Percentiles rank a stretch among this genome's conserved stretches.
Evolutionary conservation across 345 rosid genomes (phyloP).

Genomic region (Balakata baccata): DNA sequence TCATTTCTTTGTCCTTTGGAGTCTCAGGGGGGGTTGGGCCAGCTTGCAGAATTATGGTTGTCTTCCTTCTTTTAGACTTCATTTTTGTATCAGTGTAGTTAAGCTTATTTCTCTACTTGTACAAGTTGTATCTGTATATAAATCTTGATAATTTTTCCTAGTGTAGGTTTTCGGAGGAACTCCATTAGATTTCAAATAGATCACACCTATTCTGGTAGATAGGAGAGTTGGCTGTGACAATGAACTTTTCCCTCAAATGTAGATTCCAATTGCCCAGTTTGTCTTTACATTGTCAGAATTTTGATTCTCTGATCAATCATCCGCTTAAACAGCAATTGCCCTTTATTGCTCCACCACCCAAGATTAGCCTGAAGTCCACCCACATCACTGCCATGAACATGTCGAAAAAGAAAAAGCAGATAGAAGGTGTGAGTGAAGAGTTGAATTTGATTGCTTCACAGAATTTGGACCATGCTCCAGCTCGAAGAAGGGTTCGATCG

Average conservation of each 20-base stretch:
- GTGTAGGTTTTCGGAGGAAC: neutral
- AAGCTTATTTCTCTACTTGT: neutral
- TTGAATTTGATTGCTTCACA: conserved; percentile 61
- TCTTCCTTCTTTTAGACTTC: too few species aligned
- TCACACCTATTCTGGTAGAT: neutral
- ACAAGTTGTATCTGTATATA: neutral
- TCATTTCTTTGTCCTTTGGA: too few species aligned
- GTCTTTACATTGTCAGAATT: conserved; percentile 18
- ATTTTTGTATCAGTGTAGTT: too few species aligned
- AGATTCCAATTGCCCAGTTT: conserved; percentile 17
- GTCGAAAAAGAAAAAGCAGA: conserved; percentile 22
- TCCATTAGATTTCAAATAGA: neutral
- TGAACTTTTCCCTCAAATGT: conserved; percentile 32
- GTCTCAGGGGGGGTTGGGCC: too few species aligned
- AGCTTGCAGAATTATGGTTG: too few species aligned
- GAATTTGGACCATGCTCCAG: conserved; percentile 70
- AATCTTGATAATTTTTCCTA: neutral
- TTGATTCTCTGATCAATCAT: conserved; percentile 4
- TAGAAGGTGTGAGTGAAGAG: conserved; percentile 63
- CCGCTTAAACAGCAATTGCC: conserved; percentile 15
- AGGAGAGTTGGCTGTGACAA: conserved; percentile 2
- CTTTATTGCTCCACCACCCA: neutral
- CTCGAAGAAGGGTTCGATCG: conserved; percentile 64
- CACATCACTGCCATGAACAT: conserved; percentile 19
- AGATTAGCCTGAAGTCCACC: neutral